Percentiles rank a stretch among this genome's conserved stretches.
Evolutionary conservation across 768 basidiomycete species (phyloP).

Genomic region (Wakefieldia striispora): DNA sequence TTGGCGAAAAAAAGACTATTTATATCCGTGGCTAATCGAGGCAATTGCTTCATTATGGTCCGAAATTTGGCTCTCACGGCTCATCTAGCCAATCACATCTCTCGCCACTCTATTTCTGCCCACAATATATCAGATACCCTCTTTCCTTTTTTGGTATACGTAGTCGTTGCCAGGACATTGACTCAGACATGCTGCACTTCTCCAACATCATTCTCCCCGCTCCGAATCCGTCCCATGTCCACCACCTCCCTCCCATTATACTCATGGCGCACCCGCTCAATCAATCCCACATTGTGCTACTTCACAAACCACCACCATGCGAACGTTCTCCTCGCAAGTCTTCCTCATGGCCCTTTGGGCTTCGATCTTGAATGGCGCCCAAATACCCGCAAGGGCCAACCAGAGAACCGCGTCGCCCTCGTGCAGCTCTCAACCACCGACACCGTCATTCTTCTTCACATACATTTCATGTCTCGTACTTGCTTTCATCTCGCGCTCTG

Average conservation of each 20-base stretch:
- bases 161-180: slow-evolving; percentile 2
- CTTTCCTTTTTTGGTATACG: slow-evolving; percentile 15
- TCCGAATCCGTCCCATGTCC: not conserved
- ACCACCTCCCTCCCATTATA: slow-evolving; percentile 14
- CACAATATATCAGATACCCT: slow-evolving; percentile 1
- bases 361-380: slow-evolving; percentile 86
- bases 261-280: slow-evolving; percentile 16
- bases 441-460: slow-evolving; percentile 61
- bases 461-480: slow-evolving; percentile 54
- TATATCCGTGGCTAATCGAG: slow-evolving; percentile 23
- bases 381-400: slow-evolving; percentile 46
- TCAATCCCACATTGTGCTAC: slow-evolving; percentile 28
- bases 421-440: slow-evolving; percentile 65
- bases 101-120: slow-evolving; percentile 14
- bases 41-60: slow-evolving; percentile 20
- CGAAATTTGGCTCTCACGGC: slow-evolving; percentile 17
- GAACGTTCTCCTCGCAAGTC: slow-evolving; percentile 13
- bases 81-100: slow-evolving; percentile 22
- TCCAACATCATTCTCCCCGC: slow-evolving; percentile 2
- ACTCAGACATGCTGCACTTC: too few species aligned
- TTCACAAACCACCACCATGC: slow-evolving; percentile 33
- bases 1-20: slow-evolving; percentile 32
- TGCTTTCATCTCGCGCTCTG: not conserved
- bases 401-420: slow-evolving; percentile 68
- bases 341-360: slow-evolving; percentile 42